phyloP scores from a whole-genome alignment of 2,329 filamentous ascomycete genomes.

The Cadophora malorum region DNA sequence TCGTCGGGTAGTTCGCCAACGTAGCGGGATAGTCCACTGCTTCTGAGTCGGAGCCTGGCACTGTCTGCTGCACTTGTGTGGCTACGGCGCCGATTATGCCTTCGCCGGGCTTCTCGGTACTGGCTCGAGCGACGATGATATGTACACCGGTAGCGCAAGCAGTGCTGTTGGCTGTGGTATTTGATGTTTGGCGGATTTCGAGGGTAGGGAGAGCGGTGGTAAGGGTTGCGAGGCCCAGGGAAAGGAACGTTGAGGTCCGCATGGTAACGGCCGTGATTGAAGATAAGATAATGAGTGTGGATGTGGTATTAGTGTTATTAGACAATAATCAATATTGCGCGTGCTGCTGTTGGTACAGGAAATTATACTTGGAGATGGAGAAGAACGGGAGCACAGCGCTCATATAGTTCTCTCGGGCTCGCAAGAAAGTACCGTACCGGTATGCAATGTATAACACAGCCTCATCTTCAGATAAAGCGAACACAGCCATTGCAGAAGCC shows the following conservation, averaged over 20 bases:
- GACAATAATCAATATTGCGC: slow-evolving; percentile 5
- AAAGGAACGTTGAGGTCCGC: background rate
- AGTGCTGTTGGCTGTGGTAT: slow-evolving; percentile 14
- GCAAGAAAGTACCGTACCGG: background rate
- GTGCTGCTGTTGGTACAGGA: background rate
- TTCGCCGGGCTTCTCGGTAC: slow-evolving; percentile 45
- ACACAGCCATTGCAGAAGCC: background rate
- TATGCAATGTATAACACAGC: background rate
- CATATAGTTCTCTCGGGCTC: background rate
- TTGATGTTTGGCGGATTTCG: background rate
- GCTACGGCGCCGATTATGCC: slow-evolving; percentile 46
- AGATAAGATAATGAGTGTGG: background rate
- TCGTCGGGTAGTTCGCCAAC: slow-evolving; percentile 39
- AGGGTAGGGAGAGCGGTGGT: background rate
- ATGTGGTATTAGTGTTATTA: background rate
- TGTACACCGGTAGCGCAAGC: slow-evolving; percentile 34
- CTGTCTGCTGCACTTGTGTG: slow-evolving; percentile 40
- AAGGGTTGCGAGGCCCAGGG: background rate
- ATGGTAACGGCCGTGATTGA: background rate
- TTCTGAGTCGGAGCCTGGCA: slow-evolving; percentile 46
- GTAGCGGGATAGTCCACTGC: slow-evolving; percentile 46
- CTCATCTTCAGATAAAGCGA: slow-evolving; percentile 13
- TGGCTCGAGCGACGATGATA: slow-evolving; percentile 48
- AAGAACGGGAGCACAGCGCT: background rate
- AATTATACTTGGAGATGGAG: background rate